phyloP scores from a whole-genome alignment of 2,329 filamentous ascomycete genomes.

The Xylaria sp. region DNA sequence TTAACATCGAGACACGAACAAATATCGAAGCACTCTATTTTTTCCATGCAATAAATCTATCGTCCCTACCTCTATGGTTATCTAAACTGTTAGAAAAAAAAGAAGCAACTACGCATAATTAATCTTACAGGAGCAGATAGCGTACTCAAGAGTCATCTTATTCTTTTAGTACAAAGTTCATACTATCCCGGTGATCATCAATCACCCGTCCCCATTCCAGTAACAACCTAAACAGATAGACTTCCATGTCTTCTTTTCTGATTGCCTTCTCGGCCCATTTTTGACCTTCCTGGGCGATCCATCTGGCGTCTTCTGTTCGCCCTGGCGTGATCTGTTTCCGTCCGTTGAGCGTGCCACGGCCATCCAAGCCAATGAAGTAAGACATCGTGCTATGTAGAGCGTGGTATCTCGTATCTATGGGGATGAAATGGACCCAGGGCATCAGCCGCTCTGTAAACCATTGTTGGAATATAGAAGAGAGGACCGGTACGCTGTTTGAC shows the following conservation, averaged over 20 bases:
- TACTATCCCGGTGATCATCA: conserved; percentile 66
- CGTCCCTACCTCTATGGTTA: not conserved
- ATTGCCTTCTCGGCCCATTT: conserved; percentile 73
- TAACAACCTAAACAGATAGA: conserved; percentile 81
- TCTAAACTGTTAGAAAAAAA: not conserved
- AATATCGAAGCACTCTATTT: not conserved
- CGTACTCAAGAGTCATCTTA: not conserved
- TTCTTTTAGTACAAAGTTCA: conserved; percentile 52
- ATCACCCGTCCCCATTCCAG: conserved; percentile 80
- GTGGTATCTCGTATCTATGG: conserved; percentile 78
- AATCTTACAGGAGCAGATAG: not conserved
- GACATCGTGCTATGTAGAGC: conserved; percentile 78
- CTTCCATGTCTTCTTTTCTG: conserved; percentile 79
- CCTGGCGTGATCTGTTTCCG: conserved; percentile 59
- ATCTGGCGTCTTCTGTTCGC: conserved; percentile 65
- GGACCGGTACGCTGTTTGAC: conserved; percentile 75
- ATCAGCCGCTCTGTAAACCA: conserved; percentile 82
- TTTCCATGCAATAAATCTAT: not conserved
- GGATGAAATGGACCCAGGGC: conserved; percentile 85
- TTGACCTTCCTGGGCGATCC: conserved; percentile 73
- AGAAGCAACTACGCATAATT: not conserved
- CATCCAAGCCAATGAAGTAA: conserved; percentile 74
- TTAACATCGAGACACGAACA: too few species aligned
- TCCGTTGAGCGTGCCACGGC: conserved; percentile 56
- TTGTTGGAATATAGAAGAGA: conserved; percentile 77